Percentiles rank a stretch among this genome's conserved stretches.
Conservation (phyloP, 1,284 basidiomycete genomes). For the Cryptococcus sp. region DNA sequence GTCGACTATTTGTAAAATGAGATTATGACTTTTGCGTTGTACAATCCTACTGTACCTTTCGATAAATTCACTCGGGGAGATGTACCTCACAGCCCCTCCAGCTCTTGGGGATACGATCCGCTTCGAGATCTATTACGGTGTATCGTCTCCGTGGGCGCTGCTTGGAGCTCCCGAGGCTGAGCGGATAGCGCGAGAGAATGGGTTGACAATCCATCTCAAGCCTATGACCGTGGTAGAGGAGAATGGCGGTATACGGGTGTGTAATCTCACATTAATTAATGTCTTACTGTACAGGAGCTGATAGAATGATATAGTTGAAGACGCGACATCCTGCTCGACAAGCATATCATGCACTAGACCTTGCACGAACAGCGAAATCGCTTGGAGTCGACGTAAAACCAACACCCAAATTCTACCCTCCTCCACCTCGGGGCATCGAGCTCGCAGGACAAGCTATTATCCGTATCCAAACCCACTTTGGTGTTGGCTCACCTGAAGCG, state of each 20-base stretch:
- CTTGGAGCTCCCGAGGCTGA: slow-evolving; percentile 26
- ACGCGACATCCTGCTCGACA: slow-evolving; percentile 25
- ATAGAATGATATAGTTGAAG: slow-evolving; percentile 14
- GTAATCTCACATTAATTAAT: slow-evolving; percentile 1
- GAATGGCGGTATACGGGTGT: slow-evolving; percentile 29
- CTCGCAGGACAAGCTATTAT: slow-evolving; percentile 32
- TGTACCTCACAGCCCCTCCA: slow-evolving; percentile 13
- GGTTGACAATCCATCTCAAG: slow-evolving; percentile 26
- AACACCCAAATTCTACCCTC: slow-evolving; percentile 30
- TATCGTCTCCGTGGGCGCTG: slow-evolving; percentile 33
- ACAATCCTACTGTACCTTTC: no score
- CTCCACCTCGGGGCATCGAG: slow-evolving; percentile 23
- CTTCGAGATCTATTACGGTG: slow-evolving; percentile 33
- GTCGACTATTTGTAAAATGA: no score
- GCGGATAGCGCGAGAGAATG: slow-evolving; percentile 23
- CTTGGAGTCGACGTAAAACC: slow-evolving; percentile 18
- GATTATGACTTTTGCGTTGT: no score
- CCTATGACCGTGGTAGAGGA: slow-evolving; percentile 35
- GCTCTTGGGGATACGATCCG: slow-evolving; percentile 13
- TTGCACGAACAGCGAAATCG: slow-evolving; percentile 20
- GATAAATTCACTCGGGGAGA: not conserved
- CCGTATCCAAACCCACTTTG: slow-evolving; percentile 24
- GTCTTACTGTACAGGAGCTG: not conserved
- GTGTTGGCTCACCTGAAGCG: slow-evolving; percentile 23
- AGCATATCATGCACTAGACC: slow-evolving; percentile 35